Base-by-base conservation (phyloP, 2,329 filamentous ascomycete genomes). In the Rhinocladiella similis region DNA sequence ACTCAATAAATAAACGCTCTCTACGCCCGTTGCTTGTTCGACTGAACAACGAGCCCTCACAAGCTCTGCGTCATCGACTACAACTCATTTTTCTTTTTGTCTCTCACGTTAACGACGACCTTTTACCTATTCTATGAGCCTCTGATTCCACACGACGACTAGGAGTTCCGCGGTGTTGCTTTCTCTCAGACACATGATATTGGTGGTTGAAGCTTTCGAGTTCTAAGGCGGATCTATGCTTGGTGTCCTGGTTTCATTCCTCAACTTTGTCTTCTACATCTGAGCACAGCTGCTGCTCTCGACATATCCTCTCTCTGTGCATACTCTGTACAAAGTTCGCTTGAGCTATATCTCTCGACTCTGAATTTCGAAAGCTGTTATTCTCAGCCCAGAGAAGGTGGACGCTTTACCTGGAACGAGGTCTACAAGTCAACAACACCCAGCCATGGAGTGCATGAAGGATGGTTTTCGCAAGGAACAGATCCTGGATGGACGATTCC, bases 401-500 rank as follows among this genome's bases (percentile, higher is more conserved):
- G 29, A 33, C 29, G 10, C 3, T 33, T 33, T 7, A 33, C 29
- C 38, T 47, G 41, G 41, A 7, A 48, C n/a, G 16, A 19, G 6
- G 0, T 49, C 35, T 43, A 41, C 19, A 35, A 16, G 13, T 36
- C 25, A 22, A 33, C 47, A 19, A 52, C 22, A 38, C 29, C 43
- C 42, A 33, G 54, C 41, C 43, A 88, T 96, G 91, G 90, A 91
- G 78, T 96, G 91, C 80, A 84, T 96, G 80, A 86, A 87, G 77
- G 85, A 91, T 76, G 83, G 86, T 70, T 94, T 96, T 77, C 79
- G 85, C 70, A 80, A 85, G 74, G 90, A 89, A 74, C 84, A 89
- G 75, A 77, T 96, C 70, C 86, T 96, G 70, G 86, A 90, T 72
- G 91, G 90, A 73, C 92, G 94, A 65, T 99, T 94, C 74, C 82